These are phyloP conservation scores for Viola odorata DNA, from an alignment of 345 rosid genomes.

Conservation along the genomic window DNA sequence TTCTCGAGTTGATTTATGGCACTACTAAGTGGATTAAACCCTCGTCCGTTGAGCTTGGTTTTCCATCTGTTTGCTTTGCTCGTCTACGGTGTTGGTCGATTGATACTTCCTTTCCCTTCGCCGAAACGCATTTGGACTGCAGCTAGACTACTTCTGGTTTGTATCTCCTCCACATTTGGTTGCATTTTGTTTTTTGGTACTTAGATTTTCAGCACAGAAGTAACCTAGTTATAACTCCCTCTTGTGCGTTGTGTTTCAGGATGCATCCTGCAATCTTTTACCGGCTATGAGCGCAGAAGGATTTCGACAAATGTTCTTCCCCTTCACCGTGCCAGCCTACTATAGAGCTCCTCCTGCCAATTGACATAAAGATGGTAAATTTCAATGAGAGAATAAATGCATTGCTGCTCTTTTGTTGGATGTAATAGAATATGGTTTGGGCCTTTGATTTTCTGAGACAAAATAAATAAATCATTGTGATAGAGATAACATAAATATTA, in stretches of 20 bases:
- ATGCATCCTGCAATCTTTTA: slow-evolving; percentile 40
- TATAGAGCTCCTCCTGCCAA: slow-evolving; percentile 31
- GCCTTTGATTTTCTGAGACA: too few relatives aligned
- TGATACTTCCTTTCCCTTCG: neutral
- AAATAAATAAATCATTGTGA: too few relatives aligned
- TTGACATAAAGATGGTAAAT: neutral
- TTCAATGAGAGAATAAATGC: too few relatives aligned
- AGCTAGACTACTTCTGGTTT: neutral
- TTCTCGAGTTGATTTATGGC: neutral
- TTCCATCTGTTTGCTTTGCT: neutral
- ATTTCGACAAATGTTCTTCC: slow-evolving; percentile 46
- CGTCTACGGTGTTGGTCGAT: neutral
- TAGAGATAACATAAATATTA: too few relatives aligned
- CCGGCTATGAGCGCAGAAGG: slow-evolving; percentile 48
- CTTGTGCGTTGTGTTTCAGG: slow-evolving; percentile 16
- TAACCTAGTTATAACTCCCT: neutral
- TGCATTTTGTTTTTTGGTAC: neutral
- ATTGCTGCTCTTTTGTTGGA: too few relatives aligned
- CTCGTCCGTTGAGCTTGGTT: slow-evolving; percentile 1
- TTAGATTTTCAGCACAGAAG: too few relatives aligned
- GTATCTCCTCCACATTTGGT: neutral
- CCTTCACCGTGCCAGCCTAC: slow-evolving; percentile 39
- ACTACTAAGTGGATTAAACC: neutral
- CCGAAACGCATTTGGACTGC: neutral
- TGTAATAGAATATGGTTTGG: too few relatives aligned